Percentiles rank a stretch among this genome's conserved stretches.
These are phyloP conservation scores for Panaeolus cyanescens DNA, from an alignment of 768 basidiomycete species.

Conservation along the genomic window DNA sequence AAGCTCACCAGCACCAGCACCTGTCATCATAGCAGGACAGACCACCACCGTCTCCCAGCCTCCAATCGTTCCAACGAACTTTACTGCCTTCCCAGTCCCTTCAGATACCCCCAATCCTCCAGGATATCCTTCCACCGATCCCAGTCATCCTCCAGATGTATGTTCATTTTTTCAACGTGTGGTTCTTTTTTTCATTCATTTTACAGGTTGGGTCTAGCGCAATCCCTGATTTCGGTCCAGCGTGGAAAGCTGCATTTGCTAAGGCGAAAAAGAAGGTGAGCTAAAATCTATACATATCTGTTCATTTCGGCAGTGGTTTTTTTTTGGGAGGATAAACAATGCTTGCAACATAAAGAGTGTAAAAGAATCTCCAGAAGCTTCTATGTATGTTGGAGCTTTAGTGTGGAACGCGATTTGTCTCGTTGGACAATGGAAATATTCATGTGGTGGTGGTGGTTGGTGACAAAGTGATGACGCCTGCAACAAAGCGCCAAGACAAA, in stretches of 20 bases:
- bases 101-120: conserved; percentile 53
- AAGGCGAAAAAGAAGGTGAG: conserved; percentile 59
- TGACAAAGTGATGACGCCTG: neutral
- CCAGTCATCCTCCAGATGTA: conserved; percentile 57
- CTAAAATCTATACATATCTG: neutral
- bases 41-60: neutral
- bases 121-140: conserved; percentile 56
- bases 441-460: neutral
- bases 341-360: neutral
- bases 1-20: neutral
- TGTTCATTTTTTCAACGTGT: conserved; percentile 13
- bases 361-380: neutral
- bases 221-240: conserved; percentile 48
- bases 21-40: neutral
- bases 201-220: conserved; percentile 34
- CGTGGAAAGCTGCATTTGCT: conserved; percentile 61
- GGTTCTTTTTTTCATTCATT: neutral
- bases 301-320: conserved; percentile 2
- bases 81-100: conserved; percentile 65
- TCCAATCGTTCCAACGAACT: conserved; percentile 22
- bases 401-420: neutral
- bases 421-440: neutral
- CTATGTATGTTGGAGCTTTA: neutral
- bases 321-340: neutral
- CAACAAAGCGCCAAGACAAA: neutral